Conservation (phyloP, 805 yeast genomes). For the Ogataea angusta region DNA sequence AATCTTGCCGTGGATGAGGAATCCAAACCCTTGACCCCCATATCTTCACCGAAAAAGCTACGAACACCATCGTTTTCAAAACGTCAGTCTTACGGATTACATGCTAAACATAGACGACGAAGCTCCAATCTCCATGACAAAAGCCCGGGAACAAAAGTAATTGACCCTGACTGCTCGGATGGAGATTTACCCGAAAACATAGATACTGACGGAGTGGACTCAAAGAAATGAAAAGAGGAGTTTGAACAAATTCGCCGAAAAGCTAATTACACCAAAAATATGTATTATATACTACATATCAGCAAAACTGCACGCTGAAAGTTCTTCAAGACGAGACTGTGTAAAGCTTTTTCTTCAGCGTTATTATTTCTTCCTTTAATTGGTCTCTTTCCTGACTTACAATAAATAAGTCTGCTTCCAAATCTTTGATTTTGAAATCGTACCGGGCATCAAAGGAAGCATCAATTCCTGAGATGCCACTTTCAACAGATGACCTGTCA, state of each 20-base stretch:
- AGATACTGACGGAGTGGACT: too few relatives aligned
- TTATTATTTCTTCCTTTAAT: conserved; percentile 56
- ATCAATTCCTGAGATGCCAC: neutral
- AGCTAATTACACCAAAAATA: too few relatives aligned
- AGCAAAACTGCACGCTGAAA: neutral
- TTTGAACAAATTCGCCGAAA: too few relatives aligned
- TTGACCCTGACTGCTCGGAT: too few relatives aligned
- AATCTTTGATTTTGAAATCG: conserved; percentile 72
- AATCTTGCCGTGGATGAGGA: conserved; percentile 26
- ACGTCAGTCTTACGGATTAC: conserved; percentile 29
- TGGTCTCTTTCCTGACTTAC: conserved; percentile 82
- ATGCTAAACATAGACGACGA: conserved; percentile 18
- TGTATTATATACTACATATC: too few relatives aligned
- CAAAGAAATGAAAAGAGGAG: too few relatives aligned
- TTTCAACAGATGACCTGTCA: conserved; percentile 1
- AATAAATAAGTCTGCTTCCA: conserved; percentile 80
- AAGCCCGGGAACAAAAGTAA: neutral
- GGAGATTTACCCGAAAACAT: too few relatives aligned
- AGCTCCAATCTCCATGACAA: neutral
- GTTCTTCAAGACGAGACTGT: conserved; percentile 11
- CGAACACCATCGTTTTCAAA: conserved; percentile 31
- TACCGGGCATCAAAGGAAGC: conserved; percentile 49
- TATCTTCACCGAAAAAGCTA: conserved; percentile 14
- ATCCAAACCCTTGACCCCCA: conserved; percentile 2
- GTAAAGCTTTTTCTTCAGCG: conserved; percentile 55